Percentiles rank a stretch among this genome's conserved stretches.
These are phyloP conservation scores for Phytophthora pinifolia DNA, from an alignment of 352 stramenopile species.

Conservation along the genomic window DNA sequence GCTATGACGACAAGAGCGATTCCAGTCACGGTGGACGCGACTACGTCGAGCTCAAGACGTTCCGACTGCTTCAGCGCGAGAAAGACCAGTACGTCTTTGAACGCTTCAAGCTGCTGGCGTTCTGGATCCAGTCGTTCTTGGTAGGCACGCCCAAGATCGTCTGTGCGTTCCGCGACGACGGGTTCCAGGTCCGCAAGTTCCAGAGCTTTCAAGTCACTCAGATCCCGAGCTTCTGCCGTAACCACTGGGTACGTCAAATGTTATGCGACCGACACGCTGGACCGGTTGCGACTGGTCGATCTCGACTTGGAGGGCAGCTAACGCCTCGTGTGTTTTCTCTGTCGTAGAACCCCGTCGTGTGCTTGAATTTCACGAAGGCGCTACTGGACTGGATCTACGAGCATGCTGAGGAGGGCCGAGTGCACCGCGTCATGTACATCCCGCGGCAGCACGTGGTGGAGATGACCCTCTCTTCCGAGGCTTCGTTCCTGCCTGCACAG, in stretches of 20 bases:
- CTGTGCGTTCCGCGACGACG: slow-evolving; percentile 68
- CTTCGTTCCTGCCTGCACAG: slow-evolving; percentile 37
- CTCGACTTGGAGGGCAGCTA: slow-evolving; percentile 7
- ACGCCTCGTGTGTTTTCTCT: slow-evolving; percentile 25
- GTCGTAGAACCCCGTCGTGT: slow-evolving; percentile 50
- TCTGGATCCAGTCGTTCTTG: slow-evolving; percentile 86
- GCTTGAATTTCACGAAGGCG: slow-evolving; percentile 63
- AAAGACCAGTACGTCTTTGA: slow-evolving; percentile 80
- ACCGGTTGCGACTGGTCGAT: slow-evolving; percentile 18
- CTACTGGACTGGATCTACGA: slow-evolving; percentile 67
- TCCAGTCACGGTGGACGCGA: slow-evolving; percentile 4
- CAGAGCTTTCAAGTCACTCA: slow-evolving; percentile 65
- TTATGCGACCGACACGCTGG: slow-evolving; percentile 4
- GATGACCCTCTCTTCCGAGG: slow-evolving; percentile 27
- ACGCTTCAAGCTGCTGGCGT: slow-evolving; percentile 77
- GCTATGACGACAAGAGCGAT: slow-evolving; percentile 31
- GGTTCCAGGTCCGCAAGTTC: slow-evolving; percentile 61
- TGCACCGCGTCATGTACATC: slow-evolving; percentile 53
- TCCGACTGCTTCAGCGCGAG: slow-evolving; percentile 47
- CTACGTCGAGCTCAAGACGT: slow-evolving; percentile 81
- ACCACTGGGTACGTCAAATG: slow-evolving; percentile 59
- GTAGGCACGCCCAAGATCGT: slow-evolving; percentile 72
- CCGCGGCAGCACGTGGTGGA: slow-evolving; percentile 52
- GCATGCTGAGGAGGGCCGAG: slow-evolving; percentile 34
- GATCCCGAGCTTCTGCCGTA: slow-evolving; percentile 63